Evolutionary conservation across 2,329 filamentous ascomycete species (phyloP), one percentile per base, ranked within the genome.

Genomic region (Paramyrothecium sp.): DNA sequence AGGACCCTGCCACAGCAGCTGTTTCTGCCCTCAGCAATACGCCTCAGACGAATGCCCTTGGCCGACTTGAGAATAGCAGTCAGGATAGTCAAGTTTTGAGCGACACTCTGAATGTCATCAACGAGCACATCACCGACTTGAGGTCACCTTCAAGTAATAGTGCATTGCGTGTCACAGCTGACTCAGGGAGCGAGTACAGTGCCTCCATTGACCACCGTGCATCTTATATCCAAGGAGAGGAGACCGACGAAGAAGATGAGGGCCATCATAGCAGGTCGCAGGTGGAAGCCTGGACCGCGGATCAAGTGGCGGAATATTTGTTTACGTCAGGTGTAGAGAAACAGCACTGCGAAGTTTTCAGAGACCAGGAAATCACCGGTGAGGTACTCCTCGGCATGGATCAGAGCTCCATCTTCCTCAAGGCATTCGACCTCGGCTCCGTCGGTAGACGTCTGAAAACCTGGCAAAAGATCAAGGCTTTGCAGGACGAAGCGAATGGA

Each of bases 341-440:
- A 66, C 88, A 88, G 64, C 94, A 98, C 65, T 99, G 95, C 69
- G 89, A 96, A 63, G 91, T 98, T 3, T 99, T 99, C 68, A 83
- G 89, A 64, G 93, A 98, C 67, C 94, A 99, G 73, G 95, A 99
- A 72, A 98, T 99, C 57, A 89, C 90, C 2, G 95, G 95, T 52
- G 93, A 98, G 67, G 94, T 98, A 3, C 77, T 99, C 44, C 77
- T 99, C 54, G 91, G 91, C 54, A 96, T 98, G 91, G 92, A 97
- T 66, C 94, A 97, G 75, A 91, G 91, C 57, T 96, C 95, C 44
- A 81, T 98, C 17, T 96, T 97, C 71, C 89, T 98, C 78, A 97
- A 97, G 70, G 93, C 95, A 51, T 96, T 97, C 66, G 91, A 97
- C 64, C 81, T 98, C 63, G 94, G 94, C 19, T 91, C 93, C 3